Percentiles rank a stretch among this genome's conserved stretches.
phyloP scores from a whole-genome alignment of 2,329 filamentous ascomycete genomes.

The Conoideocrella luteorostrata region DNA sequence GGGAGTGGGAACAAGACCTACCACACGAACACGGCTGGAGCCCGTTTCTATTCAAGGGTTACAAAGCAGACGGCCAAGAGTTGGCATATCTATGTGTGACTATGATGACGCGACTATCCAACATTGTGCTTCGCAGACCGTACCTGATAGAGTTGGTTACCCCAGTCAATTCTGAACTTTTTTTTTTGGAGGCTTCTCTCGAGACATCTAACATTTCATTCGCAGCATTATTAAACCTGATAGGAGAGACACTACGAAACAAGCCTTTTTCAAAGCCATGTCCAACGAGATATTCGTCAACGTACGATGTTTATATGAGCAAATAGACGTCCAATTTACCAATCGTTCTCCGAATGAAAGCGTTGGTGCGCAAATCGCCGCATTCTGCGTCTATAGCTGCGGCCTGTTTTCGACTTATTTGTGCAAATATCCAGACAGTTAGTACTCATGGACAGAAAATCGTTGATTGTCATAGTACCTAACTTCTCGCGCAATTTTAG shows the following conservation, averaged over 20 bases:
- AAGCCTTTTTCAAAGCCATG: conserved; percentile 37
- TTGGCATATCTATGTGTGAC: conserved; percentile 49
- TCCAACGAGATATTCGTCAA: conserved; percentile 42
- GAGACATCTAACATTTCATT: not conserved
- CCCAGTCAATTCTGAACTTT: conserved; percentile 11
- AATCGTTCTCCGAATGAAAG: conserved; percentile 39
- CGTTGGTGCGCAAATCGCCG: conserved; percentile 47
- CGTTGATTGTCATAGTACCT: not conserved
- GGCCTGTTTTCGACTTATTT: conserved; percentile 46
- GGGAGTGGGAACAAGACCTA: conserved; percentile 42
- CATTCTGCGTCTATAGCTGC: conserved; percentile 50
- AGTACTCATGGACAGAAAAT: conserved; percentile 14
- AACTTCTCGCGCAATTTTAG: conserved; percentile 18
- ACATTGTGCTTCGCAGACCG: conserved; percentile 49
- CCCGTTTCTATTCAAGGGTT: conserved; percentile 32
- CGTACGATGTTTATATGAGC: conserved; percentile 40
- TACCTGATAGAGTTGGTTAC: conserved; percentile 41
- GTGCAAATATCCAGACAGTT: conserved; percentile 44
- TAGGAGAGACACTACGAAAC: conserved; percentile 28
- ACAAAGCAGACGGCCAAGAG: conserved; percentile 43
- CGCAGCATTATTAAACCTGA: conserved; percentile 37
- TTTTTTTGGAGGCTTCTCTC: too few relatives aligned
- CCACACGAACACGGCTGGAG: conserved; percentile 44
- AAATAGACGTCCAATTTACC: conserved; percentile 45
- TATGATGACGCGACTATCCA: conserved; percentile 49